These are phyloP conservation scores for Hortiboletus flavorubellus DNA, from an alignment of 768 basidiomycete genomes.

Conservation along the genomic window DNA sequence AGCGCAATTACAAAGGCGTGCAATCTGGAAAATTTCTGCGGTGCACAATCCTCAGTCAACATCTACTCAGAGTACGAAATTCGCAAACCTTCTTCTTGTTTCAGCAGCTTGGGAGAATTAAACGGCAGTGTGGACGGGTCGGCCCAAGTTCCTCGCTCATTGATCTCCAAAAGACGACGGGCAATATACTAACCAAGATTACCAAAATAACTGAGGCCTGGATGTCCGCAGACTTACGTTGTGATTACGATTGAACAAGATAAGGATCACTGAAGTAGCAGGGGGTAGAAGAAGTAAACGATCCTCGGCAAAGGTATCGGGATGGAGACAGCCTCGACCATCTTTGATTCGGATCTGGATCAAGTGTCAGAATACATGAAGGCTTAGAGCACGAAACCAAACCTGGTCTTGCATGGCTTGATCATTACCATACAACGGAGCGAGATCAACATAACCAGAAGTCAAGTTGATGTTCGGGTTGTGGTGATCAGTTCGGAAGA, in stretches of 20 bases:
- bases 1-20: slow-evolving; percentile 71
- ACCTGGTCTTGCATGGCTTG: slow-evolving; percentile 57
- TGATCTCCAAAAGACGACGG: slow-evolving; percentile 71
- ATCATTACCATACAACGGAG: slow-evolving; percentile 77
- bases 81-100: slow-evolving; percentile 52
- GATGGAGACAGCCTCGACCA: slow-evolving; percentile 64
- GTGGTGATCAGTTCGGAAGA: slow-evolving; percentile 77
- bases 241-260: slow-evolving; percentile 90
- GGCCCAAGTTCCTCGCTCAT: slow-evolving; percentile 63
- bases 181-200: slow-evolving; percentile 63
- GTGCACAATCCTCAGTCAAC: slow-evolving; percentile 17
- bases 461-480: slow-evolving; percentile 76
- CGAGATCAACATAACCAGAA: slow-evolving; percentile 82
- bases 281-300: slow-evolving; percentile 78
- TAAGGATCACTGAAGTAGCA: slow-evolving; percentile 65
- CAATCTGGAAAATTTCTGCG: slow-evolving; percentile 77
- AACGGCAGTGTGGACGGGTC: slow-evolving; percentile 48
- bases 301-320: slow-evolving; percentile 78
- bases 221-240: slow-evolving; percentile 49
- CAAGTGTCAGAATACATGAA: background rate
- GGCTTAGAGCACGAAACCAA: slow-evolving; percentile 20
- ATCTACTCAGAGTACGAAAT: background rate
- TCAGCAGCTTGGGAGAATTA: slow-evolving; percentile 35
- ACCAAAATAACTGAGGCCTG: background rate
- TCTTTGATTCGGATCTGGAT: slow-evolving; percentile 38